Evolutionary conservation across 23 red algal genomes (phyloP).

Genomic region (Gracilariopsis chorda): DNA sequence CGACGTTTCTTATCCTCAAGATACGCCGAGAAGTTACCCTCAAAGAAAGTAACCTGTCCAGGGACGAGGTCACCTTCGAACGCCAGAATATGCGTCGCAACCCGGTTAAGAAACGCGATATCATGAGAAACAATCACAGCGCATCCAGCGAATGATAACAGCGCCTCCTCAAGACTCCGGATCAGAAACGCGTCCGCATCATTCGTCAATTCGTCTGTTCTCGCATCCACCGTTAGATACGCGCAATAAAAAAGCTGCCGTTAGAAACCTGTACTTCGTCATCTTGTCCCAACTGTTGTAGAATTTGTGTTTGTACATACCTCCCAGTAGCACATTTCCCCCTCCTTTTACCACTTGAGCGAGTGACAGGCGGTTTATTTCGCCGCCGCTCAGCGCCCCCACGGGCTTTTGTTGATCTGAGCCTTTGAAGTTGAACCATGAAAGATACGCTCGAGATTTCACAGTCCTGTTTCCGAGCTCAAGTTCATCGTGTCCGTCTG

Average conservation of each 20-base stretch:
- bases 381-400: constrained; percentile 74
- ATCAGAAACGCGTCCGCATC: constrained; percentile 83
- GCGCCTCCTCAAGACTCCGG: constrained; percentile 70
- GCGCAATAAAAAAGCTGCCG: too few relatives aligned
- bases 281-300: too few relatives aligned
- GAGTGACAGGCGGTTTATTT: constrained; percentile 76
- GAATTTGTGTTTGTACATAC: neutral
- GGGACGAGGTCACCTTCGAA: constrained; percentile 83
- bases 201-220: constrained; percentile 77
- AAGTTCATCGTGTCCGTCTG: constrained; percentile 70
- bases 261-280: too few relatives aligned
- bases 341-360: constrained; percentile 80
- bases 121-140: constrained; percentile 86
- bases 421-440: constrained; percentile 94
- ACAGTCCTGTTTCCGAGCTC: constrained; percentile 61
- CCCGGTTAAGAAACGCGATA: constrained; percentile 73
- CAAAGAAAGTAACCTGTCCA: constrained; percentile 77
- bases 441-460: constrained; percentile 81
- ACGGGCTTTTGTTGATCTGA: constrained; percentile 83
- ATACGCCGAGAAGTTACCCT: constrained; percentile 82
- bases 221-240: too few relatives aligned
- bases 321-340: constrained; percentile 84
- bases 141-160: constrained; percentile 86
- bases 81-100: constrained; percentile 90
- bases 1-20: constrained; percentile 47